Base-by-base conservation (phyloP, 805 yeast species). In the Candida silvatica region DNA sequence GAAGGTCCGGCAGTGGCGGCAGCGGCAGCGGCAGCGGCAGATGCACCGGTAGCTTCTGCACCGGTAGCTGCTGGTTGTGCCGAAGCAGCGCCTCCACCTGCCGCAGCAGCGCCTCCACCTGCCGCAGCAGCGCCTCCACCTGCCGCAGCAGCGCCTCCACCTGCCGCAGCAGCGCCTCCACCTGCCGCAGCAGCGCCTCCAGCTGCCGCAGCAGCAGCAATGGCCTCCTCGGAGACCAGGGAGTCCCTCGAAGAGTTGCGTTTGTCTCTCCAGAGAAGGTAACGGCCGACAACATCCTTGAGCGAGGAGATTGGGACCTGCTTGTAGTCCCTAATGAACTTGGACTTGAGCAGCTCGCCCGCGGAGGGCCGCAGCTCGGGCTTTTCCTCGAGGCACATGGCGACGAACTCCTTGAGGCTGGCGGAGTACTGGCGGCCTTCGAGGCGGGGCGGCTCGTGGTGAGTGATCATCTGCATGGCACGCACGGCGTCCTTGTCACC, bases 401-500 rank as follows among this genome's bases (percentile, higher is more conserved):
- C 96, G 35, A 94, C 78, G 37, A 86, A 74, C 53, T 92, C 97
- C 48, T 88, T 92, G 37, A 92, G 62, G 2, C 69, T 57, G 0
- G 82, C 54, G 1, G 94, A 74, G 54, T 84, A 86, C 40, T 79
- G 84, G 35, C 88, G 64, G 6, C 97, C 97, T 53, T 92, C 98
- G 37, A 92, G 63, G 41, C 98, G 69, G 4, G 98, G 95, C 4
- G 99, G 98, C 36, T 88, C 84, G 45, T 84, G 85, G 45, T 87
- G 84, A 1, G 96, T 84, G 33, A 92, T 87, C 58, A 92, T 63
- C 51, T 86, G 88, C 87, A 92, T 83, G 2, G 97, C 98, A 61
- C 95, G 71, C 63, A 82, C 66, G 1, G 96, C 96, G 50, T 90
- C 98, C 45, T 84, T 83, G 41, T 92, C 97, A 49, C 95, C 79